Evolutionary conservation across 148 eudicot genomes (phyloP), one percentile per base, ranked within the genome.

Genomic region (Pouteria glomerata): DNA sequence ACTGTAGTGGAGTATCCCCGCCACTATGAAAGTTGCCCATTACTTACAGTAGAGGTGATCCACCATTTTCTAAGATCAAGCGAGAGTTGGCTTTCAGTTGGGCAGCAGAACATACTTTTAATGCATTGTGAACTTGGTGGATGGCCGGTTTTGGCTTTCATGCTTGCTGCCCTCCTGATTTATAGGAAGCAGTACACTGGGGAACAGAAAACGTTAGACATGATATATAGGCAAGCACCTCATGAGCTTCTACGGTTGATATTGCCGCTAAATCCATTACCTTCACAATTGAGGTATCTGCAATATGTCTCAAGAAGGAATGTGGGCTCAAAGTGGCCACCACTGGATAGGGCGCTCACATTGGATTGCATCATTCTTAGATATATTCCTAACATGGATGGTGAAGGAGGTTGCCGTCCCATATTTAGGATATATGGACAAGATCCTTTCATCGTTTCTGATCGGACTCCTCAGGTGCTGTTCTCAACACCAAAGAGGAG

Each of bases 141-240:
- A 5, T 90, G 93, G 89, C 94, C 94, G 12, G 73, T 88, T 70
- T 71, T 93, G 75, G 93, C 90, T 24, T 93, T 90, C 79, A 87
- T 90, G 94, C 81, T 93, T 56, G 94, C 96, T 35, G 85, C 91
- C n/a, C 87, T 93, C 47, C 77, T 93, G 74, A 82, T 90, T 37
- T 88, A 87, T 61, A 82, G 86, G 73, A 90, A 93, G 71, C 79
- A 85, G 33, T 90, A 80, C 56, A 77, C 80, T 13, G 90, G 86
- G 68, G 98, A 93, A 64, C 86, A 83, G 48, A 90, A 77, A 76
- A 93, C 96, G 64, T 73, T 93, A 63, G 94, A 90, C 74, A 88
- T 88, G 92, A 81, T 88, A 45, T 84, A 90, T 60, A 87, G 80
- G 81, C 98, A 90, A 76, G 96, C 93, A n/a, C 93, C 98, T 78